Base-by-base conservation (phyloP, 805 yeast species). In the Maudiozyma saulgeensis region DNA sequence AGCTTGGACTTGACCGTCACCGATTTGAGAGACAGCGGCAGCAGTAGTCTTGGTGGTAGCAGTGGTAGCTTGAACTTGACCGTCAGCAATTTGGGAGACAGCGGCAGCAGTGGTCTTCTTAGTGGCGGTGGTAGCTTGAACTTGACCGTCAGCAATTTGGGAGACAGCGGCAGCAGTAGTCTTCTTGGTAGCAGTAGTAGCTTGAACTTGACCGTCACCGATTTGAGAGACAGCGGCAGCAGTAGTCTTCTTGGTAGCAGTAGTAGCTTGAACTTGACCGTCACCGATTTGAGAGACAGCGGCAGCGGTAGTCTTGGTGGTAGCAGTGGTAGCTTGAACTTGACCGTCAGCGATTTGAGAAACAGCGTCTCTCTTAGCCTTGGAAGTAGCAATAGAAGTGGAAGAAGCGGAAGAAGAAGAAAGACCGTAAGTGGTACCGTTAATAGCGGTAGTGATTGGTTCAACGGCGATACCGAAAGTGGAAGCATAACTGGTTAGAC, bases 131-230 rank as follows among this genome's bases (percentile, higher is more conserved):
- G 43, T 25, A 31, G 40, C 57, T 49, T 57, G 82, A 58, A 78
- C 69, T 67, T 79, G 83, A 61, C 83, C 82, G 55, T 79, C 83
- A 57, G 74, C 74, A 52, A 79, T 79, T 64, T 77, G 56, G 44
- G 56, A 53, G 28, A 54, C 56, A n/a, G 50, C 50, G 35, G 78
- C 81, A 52, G 70, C 81, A 52, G 70, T 70, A 58, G 71, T 72
- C 48, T 70, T 65, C 46, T 73, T 69, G 21, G 43, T 40, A 12
- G 26, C 21, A 64, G 67, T 55, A n/a, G 61, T 52, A 21, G 77
- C 64, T 50, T 52, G 55, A 61, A 79, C 69, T 68, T 79, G 83
- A 60, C 84, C 84, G 57, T 80, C 84, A 56, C 75, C 74, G 49
- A 80, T 79, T 68, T 78, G 83, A 52, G 80, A 69, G 45, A 79